These are phyloP conservation scores for Microdochium trichocladiopsis DNA, from an alignment of 2,329 filamentous ascomycete species.

Conservation along the genomic window DNA sequence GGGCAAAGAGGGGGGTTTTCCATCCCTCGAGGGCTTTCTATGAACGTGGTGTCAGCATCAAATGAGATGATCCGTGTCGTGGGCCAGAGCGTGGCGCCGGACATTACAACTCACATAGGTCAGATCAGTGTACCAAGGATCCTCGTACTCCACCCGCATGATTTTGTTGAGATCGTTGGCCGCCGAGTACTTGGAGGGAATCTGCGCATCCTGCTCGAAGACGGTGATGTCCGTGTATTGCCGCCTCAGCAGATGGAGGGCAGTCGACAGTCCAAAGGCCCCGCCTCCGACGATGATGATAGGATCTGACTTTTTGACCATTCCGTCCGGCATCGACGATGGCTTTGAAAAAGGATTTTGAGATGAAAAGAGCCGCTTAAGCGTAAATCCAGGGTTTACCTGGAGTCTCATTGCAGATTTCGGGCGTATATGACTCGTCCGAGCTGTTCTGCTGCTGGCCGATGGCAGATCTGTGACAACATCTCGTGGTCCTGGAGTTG, in stretches of 20 bases:
- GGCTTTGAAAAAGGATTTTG: too few relatives aligned
- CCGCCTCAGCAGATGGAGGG: constrained; percentile 28
- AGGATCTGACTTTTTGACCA: neutral
- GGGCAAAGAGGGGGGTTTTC: neutral
- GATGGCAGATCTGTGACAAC: too few relatives aligned
- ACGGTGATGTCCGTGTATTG: constrained; percentile 33
- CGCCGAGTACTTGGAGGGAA: constrained; percentile 39
- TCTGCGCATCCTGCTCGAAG: constrained; percentile 21
- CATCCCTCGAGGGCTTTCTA: neutral
- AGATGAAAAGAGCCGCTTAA: too few relatives aligned
- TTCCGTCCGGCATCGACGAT: too few relatives aligned
- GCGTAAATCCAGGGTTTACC: too few relatives aligned
- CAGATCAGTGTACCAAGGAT: constrained; percentile 47
- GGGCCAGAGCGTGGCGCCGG: neutral
- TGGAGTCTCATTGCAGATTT: too few relatives aligned
- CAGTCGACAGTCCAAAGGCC: constrained; percentile 22
- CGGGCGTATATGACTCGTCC: too few relatives aligned
- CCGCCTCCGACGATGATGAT: constrained; percentile 1
- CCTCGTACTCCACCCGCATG: constrained; percentile 50
- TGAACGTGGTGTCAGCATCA: neutral
- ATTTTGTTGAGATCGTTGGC: constrained; percentile 58
- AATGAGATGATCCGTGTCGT: too few relatives aligned
- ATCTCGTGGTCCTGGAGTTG: too few relatives aligned
- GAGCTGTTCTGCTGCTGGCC: too few relatives aligned
- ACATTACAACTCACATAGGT: too few relatives aligned